Evolutionary conservation across 306 rosid genomes (phyloP), one percentile per base, ranked within the genome.

Genomic region (Ammopiptanthus mongolicus): DNA sequence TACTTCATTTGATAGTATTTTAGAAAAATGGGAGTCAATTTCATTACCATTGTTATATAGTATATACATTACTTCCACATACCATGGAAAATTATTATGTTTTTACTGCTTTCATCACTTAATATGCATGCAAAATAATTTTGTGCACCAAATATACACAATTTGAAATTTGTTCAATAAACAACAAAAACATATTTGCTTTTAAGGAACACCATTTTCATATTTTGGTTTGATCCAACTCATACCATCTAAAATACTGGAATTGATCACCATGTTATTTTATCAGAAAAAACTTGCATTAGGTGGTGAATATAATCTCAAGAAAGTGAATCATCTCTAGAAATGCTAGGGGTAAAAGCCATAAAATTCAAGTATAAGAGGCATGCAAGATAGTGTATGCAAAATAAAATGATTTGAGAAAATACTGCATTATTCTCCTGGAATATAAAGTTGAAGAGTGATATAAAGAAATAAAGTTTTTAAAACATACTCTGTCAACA

Each of bases 401-500:
- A 55, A 65, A 77, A 57, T 19, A 77, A 39, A 33, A 29, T 22
- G 31, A 48, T 23, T 71, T 14, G 8, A 34, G 39, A 67, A 60
- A 18, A 65, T 37, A 33, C 37, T 46, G 18, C 39, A 19, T 28
- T 53, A 15, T 41, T 47, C 52, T 80, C 71, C 14, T 34, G 39
- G 41, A 36, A 33, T 62, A 34, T 17, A 65, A 18, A 58, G 62
- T 19, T 21, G 69, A 69, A 74, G 76, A 59, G 28, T 52, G 21
- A 64, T 17, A 56, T 14, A 65, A 77, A 63, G 41, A 75, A 77
- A 25, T 9, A 60, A 76, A 80, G 25, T 15, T 28, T 14, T 5
- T 17, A 66, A 31, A 67, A 59, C 87, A 46, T 85, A 95, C 98
- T 69, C 86, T 90, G 80, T 91, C 98, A 18, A 91, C 74, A 68